phyloP scores from a whole-genome alignment of 768 basidiomycete species.

The Pisolithus marmoratus region DNA sequence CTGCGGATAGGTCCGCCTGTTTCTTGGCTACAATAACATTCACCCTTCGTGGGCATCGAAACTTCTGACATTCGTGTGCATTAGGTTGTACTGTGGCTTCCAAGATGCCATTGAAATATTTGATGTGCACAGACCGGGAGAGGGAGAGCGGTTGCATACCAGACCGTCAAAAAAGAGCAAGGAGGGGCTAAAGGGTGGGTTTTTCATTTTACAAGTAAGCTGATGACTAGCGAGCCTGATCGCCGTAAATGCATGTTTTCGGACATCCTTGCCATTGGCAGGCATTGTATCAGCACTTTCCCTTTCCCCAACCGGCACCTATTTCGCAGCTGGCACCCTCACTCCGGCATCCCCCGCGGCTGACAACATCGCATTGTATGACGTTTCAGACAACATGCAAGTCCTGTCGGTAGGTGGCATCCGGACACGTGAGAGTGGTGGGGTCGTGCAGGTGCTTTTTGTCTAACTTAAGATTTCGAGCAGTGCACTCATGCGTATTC shows the following conservation, averaged over 20 bases:
- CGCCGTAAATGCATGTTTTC: not conserved
- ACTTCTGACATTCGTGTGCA: not conserved
- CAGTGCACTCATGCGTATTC: not conserved
- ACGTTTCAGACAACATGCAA: constrained; percentile 42
- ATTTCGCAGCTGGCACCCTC: constrained; percentile 80
- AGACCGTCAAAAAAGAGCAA: constrained; percentile 72
- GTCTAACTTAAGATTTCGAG: not conserved
- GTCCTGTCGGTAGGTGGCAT: constrained; percentile 62
- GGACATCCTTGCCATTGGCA: constrained; percentile 20
- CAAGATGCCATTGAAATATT: constrained; percentile 85
- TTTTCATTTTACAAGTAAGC: not conserved
- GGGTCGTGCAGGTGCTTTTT: constrained; percentile 46
- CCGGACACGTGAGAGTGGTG: constrained; percentile 24
- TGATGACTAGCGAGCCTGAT: not conserved
- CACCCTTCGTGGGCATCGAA: not conserved
- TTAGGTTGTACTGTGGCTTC: constrained; percentile 77
- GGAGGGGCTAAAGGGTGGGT: constrained; percentile 82
- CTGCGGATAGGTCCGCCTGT: constrained; percentile 51
- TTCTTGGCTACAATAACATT: not conserved
- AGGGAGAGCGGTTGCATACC: constrained; percentile 64
- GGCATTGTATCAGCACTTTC: constrained; percentile 85
- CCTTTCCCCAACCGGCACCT: constrained; percentile 60
- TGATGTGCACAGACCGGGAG: constrained; percentile 68
- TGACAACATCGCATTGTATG: constrained; percentile 62
- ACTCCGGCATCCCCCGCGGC: constrained; percentile 37